Evolutionary conservation across 306 rosid species (phyloP), one percentile per base, ranked within the genome.

Genomic region (Pterocarpus santalinus): DNA sequence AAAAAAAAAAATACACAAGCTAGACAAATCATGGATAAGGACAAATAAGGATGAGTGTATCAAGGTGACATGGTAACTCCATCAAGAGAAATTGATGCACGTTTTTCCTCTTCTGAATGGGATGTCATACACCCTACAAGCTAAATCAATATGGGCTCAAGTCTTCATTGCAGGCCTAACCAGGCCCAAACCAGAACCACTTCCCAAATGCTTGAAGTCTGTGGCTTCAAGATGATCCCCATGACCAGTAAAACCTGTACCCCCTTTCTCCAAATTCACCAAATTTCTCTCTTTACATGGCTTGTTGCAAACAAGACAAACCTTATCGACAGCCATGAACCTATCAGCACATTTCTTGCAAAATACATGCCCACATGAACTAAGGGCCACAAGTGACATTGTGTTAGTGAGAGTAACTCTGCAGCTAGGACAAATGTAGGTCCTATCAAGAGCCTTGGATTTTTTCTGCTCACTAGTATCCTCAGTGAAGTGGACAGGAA

Each of bases 141-240:
- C 44, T 7, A 0, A 56, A 72, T 7, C 60, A 67, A 79, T 36
- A 36, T 2, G 3, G 41, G 34, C 63, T 90, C 76, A 93, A 57
- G 99, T 93, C 84, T 95, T 95, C 65, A 39, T 90, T 4, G 99
- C 90, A 30, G 98, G 99, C 67, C 99, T 90, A 52, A 94, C 98
- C 84, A 96, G 82, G 39, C 98, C 99, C 83, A 96, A 83, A 64
- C 99, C 99, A n/a, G 86, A 69, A 30, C 99, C 99, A 49, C 99
- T 96, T 57, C 99, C 99, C 92, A 95, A 90, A 82, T 95, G 99
- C 92, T 93, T 93, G 78, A 91, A 95, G 73, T 94, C 98, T 64
- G 57, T 93, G 36, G 98, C 99, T 84, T 96, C 90, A 76, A 95
- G 99, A 85, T 92, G 80, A 79, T 95, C 97, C 0, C 87, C 99